Evolutionary conservation across 495 filamentous ascomycete species (phyloP), one percentile per base, ranked within the genome.

Genomic region (Aspergillus asperescens): DNA sequence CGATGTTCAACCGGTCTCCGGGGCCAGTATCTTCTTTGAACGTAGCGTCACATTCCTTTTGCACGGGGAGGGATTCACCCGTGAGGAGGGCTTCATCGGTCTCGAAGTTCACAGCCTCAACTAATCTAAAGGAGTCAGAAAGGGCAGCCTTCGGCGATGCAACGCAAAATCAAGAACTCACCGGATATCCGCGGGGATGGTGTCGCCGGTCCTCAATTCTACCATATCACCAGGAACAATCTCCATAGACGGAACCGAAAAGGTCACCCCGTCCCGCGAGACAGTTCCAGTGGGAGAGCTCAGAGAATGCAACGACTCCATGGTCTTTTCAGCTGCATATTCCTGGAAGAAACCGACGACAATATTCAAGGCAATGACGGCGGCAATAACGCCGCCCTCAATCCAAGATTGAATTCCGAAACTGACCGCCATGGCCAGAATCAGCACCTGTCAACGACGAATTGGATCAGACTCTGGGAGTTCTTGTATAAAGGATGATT

Each of bases 161-260:
- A 34, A 73, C 25, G 62, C 48, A 7, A 70, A 76, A 12, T 76
- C 77, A 47, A 82, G 70, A 76, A 50, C 69, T 44, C 46, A 76
- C 71, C 73, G 55, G 20, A 75, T 43, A 64, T 92, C 89, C 5
- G 89, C 89, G 13, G 89, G 89, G 3, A 92, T 78, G 1, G 85
- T 89, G 67, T 92, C 89, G 29, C 89, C 89, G 57, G 88, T 88
- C 74, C 88, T 90, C 43, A 94, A 66, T 41, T 85, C 77, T 31
- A 89, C 73, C 60, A 93, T 79, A 66, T 85, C 82, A 19, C 83
- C 83, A 4, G 77, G 80, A 0, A 85, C 81, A 39, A 82, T 70
- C 44, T 82, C 79, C 22, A 62, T 63, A 5, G 79, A 77, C n/a
- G 77, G 71, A 28, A 86, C 67, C 13, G 70, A 80, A 32, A 71